phyloP scores from a whole-genome alignment of 2,329 filamentous ascomycete species.

The Curvularia sp. region DNA sequence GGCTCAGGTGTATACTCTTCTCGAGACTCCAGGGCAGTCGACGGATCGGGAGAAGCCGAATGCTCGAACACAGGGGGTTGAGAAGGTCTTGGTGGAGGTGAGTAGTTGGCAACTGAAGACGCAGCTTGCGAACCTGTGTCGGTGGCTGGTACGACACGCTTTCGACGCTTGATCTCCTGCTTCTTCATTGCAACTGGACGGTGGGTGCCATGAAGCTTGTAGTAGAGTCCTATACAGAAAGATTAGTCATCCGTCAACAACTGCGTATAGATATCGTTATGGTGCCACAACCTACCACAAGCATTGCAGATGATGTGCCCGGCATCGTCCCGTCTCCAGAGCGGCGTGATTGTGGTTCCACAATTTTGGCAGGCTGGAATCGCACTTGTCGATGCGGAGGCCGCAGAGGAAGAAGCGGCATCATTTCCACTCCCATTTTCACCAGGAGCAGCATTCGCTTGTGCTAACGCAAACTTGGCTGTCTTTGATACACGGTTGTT shows the following conservation, averaged over 20 bases:
- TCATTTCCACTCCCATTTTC: slow-evolving; percentile 25
- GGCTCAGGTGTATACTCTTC: slow-evolving; percentile 39
- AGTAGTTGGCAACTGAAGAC: slow-evolving; percentile 40
- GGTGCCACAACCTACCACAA: slow-evolving; percentile 73
- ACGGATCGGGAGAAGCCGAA: slow-evolving; percentile 46
- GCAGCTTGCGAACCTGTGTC: slow-evolving; percentile 49
- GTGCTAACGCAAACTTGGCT: slow-evolving; percentile 70
- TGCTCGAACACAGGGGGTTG: slow-evolving; percentile 42
- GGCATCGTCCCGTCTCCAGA: slow-evolving; percentile 93
- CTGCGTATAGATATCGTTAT: not conserved
- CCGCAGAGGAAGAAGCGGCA: slow-evolving; percentile 33
- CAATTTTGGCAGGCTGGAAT: slow-evolving; percentile 97
- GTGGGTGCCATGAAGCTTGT: slow-evolving; percentile 93
- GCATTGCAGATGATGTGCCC: slow-evolving; percentile 99
- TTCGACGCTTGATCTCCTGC: slow-evolving; percentile 92
- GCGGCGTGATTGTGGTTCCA: slow-evolving; percentile 91
- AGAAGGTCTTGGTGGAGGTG: slow-evolving; percentile 37
- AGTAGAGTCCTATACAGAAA: slow-evolving; percentile 76
- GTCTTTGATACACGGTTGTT: slow-evolving; percentile 95
- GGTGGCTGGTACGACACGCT: slow-evolving; percentile 86
- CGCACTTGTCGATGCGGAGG: slow-evolving; percentile 54
- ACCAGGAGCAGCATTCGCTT: slow-evolving; percentile 39
- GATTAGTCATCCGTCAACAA: slow-evolving; percentile 20
- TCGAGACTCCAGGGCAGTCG: slow-evolving; percentile 37
- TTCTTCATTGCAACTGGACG: slow-evolving; percentile 99